phyloP scores from a whole-genome alignment of 805 yeast genomes.

The Pichia cabralensis region DNA sequence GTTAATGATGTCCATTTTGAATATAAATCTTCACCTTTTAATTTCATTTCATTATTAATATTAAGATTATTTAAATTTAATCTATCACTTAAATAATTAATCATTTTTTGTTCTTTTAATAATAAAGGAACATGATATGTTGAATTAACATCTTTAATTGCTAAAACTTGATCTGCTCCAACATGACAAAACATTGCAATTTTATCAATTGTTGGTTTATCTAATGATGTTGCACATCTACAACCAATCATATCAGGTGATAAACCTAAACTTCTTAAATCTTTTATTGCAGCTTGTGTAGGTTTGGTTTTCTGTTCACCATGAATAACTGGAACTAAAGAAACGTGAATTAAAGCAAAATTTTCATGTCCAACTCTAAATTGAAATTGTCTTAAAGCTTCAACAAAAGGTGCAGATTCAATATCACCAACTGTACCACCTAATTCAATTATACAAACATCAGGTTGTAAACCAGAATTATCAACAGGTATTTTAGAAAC shows the following conservation, averaged over 20 bases:
- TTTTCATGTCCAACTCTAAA: conserved; percentile 91
- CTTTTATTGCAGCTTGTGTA: conserved; percentile 97
- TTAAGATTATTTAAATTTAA: conserved; percentile 44
- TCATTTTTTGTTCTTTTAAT: conserved; percentile 77
- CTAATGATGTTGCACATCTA: conserved; percentile 82
- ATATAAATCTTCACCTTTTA: conserved; percentile 63
- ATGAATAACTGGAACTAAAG: conserved; percentile 93
- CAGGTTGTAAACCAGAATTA: conserved; percentile 78
- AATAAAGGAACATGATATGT: conserved; percentile 95
- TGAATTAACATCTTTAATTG: conserved; percentile 92
- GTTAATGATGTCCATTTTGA: conserved; percentile 75
- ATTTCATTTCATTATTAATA: conserved; percentile 39
- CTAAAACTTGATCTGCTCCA: conserved; percentile 95
- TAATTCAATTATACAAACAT: conserved; percentile 90
- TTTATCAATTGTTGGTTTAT: conserved; percentile 79
- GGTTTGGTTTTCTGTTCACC: conserved; percentile 99
- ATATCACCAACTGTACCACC: conserved; percentile 99
- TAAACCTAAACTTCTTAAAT: conserved; percentile 88
- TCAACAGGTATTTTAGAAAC: conserved; percentile 92
- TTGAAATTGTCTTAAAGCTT: conserved; percentile 97
- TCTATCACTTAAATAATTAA: conserved; percentile 61
- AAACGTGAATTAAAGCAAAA: conserved; percentile 93
- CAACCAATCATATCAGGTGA: conserved; percentile 97
- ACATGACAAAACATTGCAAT: conserved; percentile 99
- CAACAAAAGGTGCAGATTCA: conserved; percentile 97